These are phyloP conservation scores for Cryomyces minteri DNA, from an alignment of 495 filamentous ascomycete genomes.

Conservation along the genomic window DNA sequence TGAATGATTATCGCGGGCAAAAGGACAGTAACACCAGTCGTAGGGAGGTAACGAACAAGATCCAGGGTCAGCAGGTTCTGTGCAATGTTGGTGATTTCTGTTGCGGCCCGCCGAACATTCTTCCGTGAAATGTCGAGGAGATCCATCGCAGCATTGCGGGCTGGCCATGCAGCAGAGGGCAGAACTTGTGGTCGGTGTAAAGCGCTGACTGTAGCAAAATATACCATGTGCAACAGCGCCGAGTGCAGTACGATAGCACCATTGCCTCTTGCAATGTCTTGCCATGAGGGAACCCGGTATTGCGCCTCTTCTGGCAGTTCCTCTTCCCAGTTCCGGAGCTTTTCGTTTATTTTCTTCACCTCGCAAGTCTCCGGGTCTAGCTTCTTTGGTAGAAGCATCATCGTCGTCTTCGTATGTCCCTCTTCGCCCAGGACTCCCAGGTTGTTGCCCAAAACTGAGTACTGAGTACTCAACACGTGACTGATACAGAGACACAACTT, in stretches of 20 bases:
- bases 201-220: constrained; percentile 65
- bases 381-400: constrained; percentile 76
- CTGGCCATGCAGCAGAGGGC: constrained; percentile 33
- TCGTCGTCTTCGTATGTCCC: constrained; percentile 37
- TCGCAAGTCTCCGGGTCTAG: constrained; percentile 55
- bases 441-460: constrained; percentile 61
- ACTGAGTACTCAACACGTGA: constrained; percentile 64
- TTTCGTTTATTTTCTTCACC: constrained; percentile 50
- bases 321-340: constrained; percentile 50
- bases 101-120: constrained; percentile 58
- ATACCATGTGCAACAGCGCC: constrained; percentile 67
- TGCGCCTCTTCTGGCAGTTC: constrained; percentile 46
- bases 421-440: constrained; percentile 33
- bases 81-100: constrained; percentile 59
- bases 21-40: constrained; percentile 73
- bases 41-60: constrained; percentile 63
- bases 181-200: constrained; percentile 73
- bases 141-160: constrained; percentile 29
- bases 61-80: constrained; percentile 44
- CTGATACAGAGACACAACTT: constrained; percentile 67
- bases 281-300: constrained; percentile 16
- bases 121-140: constrained; percentile 57
- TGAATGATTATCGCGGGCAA: constrained; percentile 80
- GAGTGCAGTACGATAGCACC: constrained; percentile 38
- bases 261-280: constrained; percentile 24